A percentile compares a stretch with the other conserved stretches of the same genome.
These are phyloP conservation scores for Fusarium napiforme DNA, from an alignment of 2,329 filamentous ascomycete species.

Conservation along the genomic window DNA sequence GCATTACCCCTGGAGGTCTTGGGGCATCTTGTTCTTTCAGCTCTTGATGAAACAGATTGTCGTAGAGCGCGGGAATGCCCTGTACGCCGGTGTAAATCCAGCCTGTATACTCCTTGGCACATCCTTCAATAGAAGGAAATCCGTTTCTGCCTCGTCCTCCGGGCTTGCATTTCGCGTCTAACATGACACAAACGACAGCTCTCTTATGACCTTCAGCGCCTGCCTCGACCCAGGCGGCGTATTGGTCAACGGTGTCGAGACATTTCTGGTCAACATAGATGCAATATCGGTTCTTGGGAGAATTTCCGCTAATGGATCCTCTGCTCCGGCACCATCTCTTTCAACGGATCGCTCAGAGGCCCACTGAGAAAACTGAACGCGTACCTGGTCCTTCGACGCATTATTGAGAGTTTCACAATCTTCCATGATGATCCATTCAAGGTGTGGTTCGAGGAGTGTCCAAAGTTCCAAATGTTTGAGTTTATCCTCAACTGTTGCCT, in stretches of 20 bases:
- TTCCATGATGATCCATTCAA: conserved; percentile 19
- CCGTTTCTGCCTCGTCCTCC: background rate
- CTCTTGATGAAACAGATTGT: background rate
- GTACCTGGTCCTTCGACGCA: conserved; percentile 5
- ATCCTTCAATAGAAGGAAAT: background rate
- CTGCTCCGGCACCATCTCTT: background rate
- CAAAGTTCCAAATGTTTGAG: background rate
- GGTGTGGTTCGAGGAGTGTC: background rate
- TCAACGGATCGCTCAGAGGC: background rate
- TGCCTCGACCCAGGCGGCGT: background rate
- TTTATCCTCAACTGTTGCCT: background rate
- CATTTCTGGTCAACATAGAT: conserved; percentile 3
- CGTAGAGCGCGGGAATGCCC: background rate
- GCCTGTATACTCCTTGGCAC: conserved; percentile 2
- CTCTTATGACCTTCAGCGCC: accelerated
- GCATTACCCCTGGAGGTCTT: background rate
- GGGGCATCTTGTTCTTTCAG: background rate
- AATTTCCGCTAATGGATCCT: background rate
- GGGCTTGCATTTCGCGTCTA: background rate
- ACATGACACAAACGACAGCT: background rate
- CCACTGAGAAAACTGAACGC: conserved; percentile 3
- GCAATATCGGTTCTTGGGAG: background rate
- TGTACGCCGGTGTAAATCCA: conserved; percentile 1
- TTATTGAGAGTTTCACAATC: background rate
- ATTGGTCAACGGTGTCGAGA: background rate